phyloP scores from a whole-genome alignment of 306 rosid species.

The Cajanus cajan region DNA sequence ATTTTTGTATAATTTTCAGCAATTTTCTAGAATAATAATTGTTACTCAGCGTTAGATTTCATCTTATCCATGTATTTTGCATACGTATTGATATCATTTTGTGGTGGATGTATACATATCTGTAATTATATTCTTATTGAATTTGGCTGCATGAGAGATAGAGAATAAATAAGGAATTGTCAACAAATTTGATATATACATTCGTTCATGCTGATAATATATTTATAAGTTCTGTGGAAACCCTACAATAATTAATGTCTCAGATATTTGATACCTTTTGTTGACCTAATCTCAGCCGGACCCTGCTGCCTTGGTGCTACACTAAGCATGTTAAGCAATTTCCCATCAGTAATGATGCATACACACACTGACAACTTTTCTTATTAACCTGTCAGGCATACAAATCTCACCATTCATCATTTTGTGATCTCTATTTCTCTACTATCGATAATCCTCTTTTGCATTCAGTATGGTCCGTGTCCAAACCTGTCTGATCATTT shows the following conservation, averaged over 20 bases:
- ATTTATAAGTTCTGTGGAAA: slow-evolving; percentile 22
- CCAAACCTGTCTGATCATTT: not conserved
- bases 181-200: slow-evolving; percentile 41
- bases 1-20: not conserved
- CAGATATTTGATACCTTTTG: slow-evolving; percentile 14
- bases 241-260: slow-evolving; percentile 28
- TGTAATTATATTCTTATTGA: not conserved
- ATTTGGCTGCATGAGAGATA: slow-evolving; percentile 16
- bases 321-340: slow-evolving; percentile 25
- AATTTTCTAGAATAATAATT: not conserved
- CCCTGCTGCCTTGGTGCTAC: slow-evolving; percentile 35
- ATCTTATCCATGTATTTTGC: not conserved
- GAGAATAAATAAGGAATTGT: slow-evolving; percentile 13
- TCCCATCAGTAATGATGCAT: slow-evolving; percentile 13
- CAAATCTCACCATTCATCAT: not conserved
- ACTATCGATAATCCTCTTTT: slow-evolving; percentile 7
- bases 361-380: not conserved
- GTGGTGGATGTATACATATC: not conserved
- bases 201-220: slow-evolving; percentile 32
- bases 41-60: not conserved
- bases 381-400: not conserved
- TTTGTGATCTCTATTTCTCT: slow-evolving; percentile 4
- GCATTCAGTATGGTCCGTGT: not conserved
- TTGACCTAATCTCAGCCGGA: slow-evolving; percentile 37
- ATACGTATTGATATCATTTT: not conserved